Base-by-base conservation (phyloP, 257 asterid genomes). In the Solanum phureja region DNA sequence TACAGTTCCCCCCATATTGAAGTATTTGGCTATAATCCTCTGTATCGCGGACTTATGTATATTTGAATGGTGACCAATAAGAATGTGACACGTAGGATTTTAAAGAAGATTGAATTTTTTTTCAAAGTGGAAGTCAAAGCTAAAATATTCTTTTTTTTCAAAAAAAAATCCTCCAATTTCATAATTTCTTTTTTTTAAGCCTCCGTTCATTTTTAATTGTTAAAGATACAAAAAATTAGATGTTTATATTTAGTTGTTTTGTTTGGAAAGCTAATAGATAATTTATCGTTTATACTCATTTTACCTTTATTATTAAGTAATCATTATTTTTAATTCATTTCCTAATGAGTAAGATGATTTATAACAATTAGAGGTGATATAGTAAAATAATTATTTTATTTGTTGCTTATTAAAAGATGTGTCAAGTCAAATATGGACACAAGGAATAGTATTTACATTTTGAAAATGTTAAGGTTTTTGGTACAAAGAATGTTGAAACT, bases 1-100 rank as follows among this genome's bases (percentile, higher is more conserved):
- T 83, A 73, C 81, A 72, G 73, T 93, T 89, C 92, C 93, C 94
- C 92, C 94, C 58, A 52, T 62, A 91, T 89, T 90, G 93, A 49
- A 49, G 44, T 82, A 29, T 82, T 49, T 82, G 95, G 98, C 52
- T 86, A 3, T 18, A 72, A 37, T 94, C 46, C 27, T 19, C 11
- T 94, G 96, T 84, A 31, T 75, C 69, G 91, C 91, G 87, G 82
- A 66, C 33, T 40, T 29, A 18, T 7, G 29, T 82, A 31, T 31
- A 3, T 31, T 31, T 82, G 34, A 18, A 6, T 5, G 6, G 1
- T 18, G 3, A 31, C 19, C 2, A 82, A 82, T 82, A 18, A 16
- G 10, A 0, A 6, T 29, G 3, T 5, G 86, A 49, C 69, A 81
- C 3, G 69, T 81, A 18, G 6, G 24, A 77, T 24, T 79, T n/a